These are phyloP conservation scores for Neonectria magnoliae DNA, from an alignment of 2,329 filamentous ascomycete species.

Conservation along the genomic window DNA sequence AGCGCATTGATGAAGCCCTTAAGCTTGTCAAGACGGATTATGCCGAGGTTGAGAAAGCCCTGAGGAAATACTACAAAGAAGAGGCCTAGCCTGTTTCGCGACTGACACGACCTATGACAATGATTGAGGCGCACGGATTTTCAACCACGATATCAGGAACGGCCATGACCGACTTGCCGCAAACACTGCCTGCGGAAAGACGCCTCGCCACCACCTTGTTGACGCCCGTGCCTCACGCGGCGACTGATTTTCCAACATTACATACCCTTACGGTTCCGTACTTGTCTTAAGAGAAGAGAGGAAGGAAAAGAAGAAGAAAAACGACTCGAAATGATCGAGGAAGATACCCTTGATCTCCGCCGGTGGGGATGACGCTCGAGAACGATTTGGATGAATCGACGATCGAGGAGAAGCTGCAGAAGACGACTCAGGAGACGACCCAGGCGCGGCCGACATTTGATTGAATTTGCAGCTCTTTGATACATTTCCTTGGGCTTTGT, in stretches of 20 bases:
- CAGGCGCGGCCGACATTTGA: constrained; percentile 5
- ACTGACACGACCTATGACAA: constrained; percentile 1
- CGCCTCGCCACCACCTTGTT: neutral
- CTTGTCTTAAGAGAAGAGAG: constrained; percentile 6
- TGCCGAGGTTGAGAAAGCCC: constrained; percentile 72
- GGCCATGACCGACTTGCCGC: neutral
- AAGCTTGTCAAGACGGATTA: constrained; percentile 80
- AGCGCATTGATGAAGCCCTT: constrained; percentile 76
- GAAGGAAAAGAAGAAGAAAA: constrained; percentile 9
- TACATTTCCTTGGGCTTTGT: neutral
- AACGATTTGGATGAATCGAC: constrained; percentile 20
- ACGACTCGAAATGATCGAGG: constrained; percentile 17
- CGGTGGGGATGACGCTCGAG: constrained; percentile 9
- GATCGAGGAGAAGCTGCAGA: constrained; percentile 16
- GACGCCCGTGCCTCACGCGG: constrained; percentile 9
- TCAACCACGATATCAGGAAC: neutral
- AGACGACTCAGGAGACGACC: constrained; percentile 3
- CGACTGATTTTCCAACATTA: constrained; percentile 11
- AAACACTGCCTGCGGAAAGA: neutral
- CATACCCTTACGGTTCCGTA: constrained; percentile 19
- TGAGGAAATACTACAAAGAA: constrained; percentile 72
- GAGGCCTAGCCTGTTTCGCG: constrained; percentile 9
- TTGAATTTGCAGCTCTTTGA: constrained; percentile 18
- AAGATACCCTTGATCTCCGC: constrained; percentile 19
- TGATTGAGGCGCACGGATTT: constrained; percentile 1